Conservation (phyloP, 176 grass and related monocot species). For the Eleusine coracana region DNA sequence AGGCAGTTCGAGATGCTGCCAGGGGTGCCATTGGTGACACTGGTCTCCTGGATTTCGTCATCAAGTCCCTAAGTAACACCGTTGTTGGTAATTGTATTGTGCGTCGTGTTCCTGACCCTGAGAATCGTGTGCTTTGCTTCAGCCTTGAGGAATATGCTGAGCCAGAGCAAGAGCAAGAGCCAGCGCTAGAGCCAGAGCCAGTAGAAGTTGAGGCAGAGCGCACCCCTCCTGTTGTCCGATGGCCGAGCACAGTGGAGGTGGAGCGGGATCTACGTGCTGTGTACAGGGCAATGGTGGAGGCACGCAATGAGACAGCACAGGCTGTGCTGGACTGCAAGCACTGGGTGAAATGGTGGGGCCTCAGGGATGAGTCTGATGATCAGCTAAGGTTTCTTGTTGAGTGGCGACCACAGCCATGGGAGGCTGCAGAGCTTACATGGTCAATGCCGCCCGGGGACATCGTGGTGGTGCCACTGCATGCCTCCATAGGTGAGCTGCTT, state of each 20-base stretch:
- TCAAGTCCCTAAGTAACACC: constrained; percentile 81
- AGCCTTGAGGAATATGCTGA: constrained; percentile 68
- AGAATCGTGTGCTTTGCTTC: constrained; percentile 75
- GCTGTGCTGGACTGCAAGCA: constrained; percentile 82
- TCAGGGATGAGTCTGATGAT: constrained; percentile 80
- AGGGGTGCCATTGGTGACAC: constrained; percentile 84
- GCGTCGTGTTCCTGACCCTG: constrained; percentile 59
- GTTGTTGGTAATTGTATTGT: constrained; percentile 66
- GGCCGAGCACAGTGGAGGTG: constrained; percentile 48
- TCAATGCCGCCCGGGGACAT: constrained; percentile 64
- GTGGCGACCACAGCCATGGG: constrained; percentile 68
- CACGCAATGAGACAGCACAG: constrained; percentile 44
- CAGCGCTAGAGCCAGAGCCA: constrained; percentile 5
- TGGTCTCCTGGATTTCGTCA: constrained; percentile 90
- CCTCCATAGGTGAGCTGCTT: constrained; percentile 82
- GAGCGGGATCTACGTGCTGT: constrained; percentile 64
- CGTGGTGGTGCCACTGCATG: constrained; percentile 75
- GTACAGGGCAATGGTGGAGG: constrained; percentile 59
- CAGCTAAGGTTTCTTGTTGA: constrained; percentile 75
- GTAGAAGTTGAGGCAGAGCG: constrained; percentile 36
- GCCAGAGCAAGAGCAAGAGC: constrained; percentile 15
- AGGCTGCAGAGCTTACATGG: constrained; percentile 60
- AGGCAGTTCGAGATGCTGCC: constrained; percentile 83
- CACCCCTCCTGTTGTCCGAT: constrained; percentile 23
- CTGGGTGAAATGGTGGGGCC: constrained; percentile 89